phyloP scores from a whole-genome alignment of 257 asterid genomes.

The Primulina eburnea region DNA sequence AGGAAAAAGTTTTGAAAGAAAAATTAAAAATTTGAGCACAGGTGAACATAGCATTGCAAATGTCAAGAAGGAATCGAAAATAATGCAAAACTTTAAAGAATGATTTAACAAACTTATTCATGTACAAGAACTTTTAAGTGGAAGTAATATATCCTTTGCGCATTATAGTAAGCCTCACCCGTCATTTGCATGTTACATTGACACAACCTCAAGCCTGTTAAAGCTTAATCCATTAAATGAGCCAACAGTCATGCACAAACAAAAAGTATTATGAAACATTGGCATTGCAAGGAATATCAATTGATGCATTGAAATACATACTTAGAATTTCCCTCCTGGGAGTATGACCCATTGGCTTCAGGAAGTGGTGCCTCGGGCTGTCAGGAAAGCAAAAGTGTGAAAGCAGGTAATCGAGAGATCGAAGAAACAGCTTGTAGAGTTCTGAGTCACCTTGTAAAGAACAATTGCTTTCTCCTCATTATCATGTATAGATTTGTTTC shows the following conservation, averaged over 20 bases:
- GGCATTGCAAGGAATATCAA: conserved; percentile 25
- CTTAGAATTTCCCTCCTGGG: conserved; percentile 69
- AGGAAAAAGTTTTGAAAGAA: background rate
- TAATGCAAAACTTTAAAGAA: background rate
- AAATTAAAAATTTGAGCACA: background rate
- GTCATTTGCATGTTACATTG: background rate
- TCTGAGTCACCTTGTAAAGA: conserved; percentile 65
- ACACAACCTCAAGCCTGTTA: conserved; percentile 3
- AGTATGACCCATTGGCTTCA: conserved; percentile 49
- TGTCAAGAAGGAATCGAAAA: background rate
- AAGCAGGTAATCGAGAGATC: conserved; percentile 12
- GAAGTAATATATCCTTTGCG: conserved; percentile 11
- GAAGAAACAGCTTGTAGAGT: conserved; percentile 22
- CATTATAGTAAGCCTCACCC: background rate
- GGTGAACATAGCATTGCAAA: background rate
- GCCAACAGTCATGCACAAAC: conserved; percentile 2
- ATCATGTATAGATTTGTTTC: conserved; percentile 41
- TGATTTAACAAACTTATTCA: background rate
- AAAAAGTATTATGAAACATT: conserved; percentile 9
- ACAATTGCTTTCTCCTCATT: conserved; percentile 82
- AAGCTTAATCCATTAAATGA: conserved; percentile 16
- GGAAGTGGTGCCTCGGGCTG: conserved; percentile 66
- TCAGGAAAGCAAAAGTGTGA: conserved; percentile 28
- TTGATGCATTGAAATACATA: conserved; percentile 35
- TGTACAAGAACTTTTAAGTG: background rate